phyloP scores from a whole-genome alignment of 1,284 basidiomycete species.

The Ustilago nuda region DNA sequence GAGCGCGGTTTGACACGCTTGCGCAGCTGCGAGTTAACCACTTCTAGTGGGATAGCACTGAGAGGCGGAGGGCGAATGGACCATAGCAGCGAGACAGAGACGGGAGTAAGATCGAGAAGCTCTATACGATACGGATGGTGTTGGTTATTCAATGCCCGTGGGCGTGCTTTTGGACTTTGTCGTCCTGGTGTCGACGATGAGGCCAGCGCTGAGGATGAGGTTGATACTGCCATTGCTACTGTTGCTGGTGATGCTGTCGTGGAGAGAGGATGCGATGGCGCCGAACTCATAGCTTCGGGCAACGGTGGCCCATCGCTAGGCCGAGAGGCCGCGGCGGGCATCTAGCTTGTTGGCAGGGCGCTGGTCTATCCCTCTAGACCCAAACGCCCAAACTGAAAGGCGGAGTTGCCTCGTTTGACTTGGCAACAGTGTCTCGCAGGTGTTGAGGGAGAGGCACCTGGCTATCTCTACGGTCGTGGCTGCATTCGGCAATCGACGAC shows the following conservation, averaged over 20 bases:
- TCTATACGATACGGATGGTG: conserved; percentile 63
- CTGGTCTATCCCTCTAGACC: conserved; percentile 7
- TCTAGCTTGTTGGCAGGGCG: conserved; percentile 5
- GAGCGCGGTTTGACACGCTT: conserved; percentile 32
- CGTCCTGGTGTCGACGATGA: conserved; percentile 10
- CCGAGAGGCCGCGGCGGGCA: conserved; percentile 50
- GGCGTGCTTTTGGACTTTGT: conserved; percentile 28
- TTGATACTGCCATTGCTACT: conserved; percentile 18
- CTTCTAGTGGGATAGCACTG: conserved; percentile 50
- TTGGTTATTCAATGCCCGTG: conserved; percentile 34
- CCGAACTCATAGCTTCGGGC: conserved; percentile 11
- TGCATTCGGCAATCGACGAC: neutral
- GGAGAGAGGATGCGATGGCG: conserved; percentile 2
- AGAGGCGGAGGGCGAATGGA: conserved; percentile 61
- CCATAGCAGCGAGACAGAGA: conserved; percentile 61
- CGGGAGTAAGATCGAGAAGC: conserved; percentile 59
- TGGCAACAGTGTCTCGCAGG: neutral
- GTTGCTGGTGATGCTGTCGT: conserved; percentile 15
- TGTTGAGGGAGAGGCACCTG: neutral
- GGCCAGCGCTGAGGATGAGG: conserved; percentile 9
- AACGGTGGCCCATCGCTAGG: conserved; percentile 47
- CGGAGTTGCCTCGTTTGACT: neutral
- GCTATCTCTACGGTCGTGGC: neutral
- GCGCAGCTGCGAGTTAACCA: conserved; percentile 42
- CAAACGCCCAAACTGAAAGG: neutral